These are phyloP conservation scores for Suhomyces anneliseae DNA, from an alignment of 1,139 yeast genomes.

Conservation along the genomic window DNA sequence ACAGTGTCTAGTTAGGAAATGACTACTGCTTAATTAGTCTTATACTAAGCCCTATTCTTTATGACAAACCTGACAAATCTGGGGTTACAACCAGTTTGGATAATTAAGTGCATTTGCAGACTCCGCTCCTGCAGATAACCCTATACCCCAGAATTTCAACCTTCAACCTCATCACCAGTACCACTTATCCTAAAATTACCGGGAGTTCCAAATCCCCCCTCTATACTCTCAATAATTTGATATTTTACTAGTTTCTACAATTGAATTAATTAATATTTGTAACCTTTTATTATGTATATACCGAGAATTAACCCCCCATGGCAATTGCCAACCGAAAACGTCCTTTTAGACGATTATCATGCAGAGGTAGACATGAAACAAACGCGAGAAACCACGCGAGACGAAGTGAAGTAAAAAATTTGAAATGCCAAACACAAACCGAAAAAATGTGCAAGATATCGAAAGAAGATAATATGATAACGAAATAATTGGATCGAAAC, in stretches of 20 bases:
- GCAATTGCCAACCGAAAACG: constrained; percentile 1
- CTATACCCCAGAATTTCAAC: background rate
- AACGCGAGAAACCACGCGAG: background rate
- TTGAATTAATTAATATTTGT: background rate
- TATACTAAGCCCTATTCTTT: background rate
- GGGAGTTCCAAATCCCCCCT: no score
- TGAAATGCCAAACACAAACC: background rate
- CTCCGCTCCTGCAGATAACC: background rate
- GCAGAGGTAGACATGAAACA: background rate
- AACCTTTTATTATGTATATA: background rate
- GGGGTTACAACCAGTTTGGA: background rate
- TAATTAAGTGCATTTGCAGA: background rate
- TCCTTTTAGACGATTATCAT: background rate
- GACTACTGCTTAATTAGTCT: background rate
- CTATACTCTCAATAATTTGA: no score
- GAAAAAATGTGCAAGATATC: background rate
- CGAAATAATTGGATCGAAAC: background rate
- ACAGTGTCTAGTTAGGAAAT: background rate
- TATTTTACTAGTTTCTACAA: background rate
- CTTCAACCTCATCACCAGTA: background rate
- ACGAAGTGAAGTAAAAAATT: background rate
- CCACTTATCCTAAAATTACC: no score
- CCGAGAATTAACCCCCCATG: background rate
- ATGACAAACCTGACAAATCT: background rate
- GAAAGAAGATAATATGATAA: background rate